A percentile compares a stretch with the other conserved stretches of the same genome.
Conservation (phyloP, 495 filamentous ascomycete genomes). For the Pseudomonodictys pantanalensis region DNA sequence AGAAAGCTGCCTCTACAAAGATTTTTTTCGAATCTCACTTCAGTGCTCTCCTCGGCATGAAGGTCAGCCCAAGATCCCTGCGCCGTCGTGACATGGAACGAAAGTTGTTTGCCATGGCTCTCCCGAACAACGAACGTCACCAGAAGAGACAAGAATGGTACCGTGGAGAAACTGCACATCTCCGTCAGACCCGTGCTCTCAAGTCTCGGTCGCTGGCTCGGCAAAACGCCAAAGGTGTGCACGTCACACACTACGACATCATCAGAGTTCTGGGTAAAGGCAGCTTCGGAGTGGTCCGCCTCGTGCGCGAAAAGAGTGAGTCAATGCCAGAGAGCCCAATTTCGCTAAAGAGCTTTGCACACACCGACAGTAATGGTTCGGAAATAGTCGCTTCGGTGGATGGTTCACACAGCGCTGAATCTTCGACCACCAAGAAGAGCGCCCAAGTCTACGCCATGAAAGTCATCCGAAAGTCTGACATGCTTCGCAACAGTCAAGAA, state of each 20-base stretch:
- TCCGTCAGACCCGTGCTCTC: slow-evolving; percentile 69
- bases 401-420: not conserved
- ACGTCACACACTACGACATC: slow-evolving; percentile 68
- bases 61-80: slow-evolving; percentile 58
- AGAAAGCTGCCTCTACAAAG: slow-evolving; percentile 75
- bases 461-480: slow-evolving; percentile 85
- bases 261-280: slow-evolving; percentile 89
- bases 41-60: slow-evolving; percentile 56
- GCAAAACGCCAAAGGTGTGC: slow-evolving; percentile 44
- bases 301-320: slow-evolving; percentile 65
- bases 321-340: no score
- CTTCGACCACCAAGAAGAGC: slow-evolving; percentile 14
- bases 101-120: slow-evolving; percentile 50
- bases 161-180: slow-evolving; percentile 66
- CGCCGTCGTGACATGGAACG: slow-evolving; percentile 67
- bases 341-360: not conserved
- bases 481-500: slow-evolving; percentile 87
- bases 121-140: slow-evolving; percentile 56
- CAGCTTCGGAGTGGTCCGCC: slow-evolving; percentile 85
- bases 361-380: slow-evolving; percentile 3
- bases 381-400: slow-evolving; percentile 10
- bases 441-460: slow-evolving; percentile 89
- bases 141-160: slow-evolving; percentile 57
- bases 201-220: slow-evolving; percentile 57
- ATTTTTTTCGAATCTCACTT: slow-evolving; percentile 84